Evolutionary conservation across 2,329 filamentous ascomycete species (phyloP).

Genomic region (Whalleya microplaca): DNA sequence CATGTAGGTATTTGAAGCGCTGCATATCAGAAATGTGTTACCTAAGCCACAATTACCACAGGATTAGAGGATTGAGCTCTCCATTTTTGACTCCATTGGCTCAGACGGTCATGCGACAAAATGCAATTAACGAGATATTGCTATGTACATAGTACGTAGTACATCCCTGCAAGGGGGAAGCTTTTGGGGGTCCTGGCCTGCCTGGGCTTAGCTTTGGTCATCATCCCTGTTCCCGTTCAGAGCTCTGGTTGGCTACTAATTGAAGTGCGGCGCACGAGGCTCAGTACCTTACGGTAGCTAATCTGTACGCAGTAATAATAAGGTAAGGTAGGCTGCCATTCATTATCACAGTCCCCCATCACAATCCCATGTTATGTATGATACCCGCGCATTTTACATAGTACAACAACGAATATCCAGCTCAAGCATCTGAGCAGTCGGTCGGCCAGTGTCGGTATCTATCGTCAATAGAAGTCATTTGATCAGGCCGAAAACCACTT

Average conservation of each 20-base stretch:
- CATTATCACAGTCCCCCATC: neutral
- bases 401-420: neutral
- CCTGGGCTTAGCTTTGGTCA: neutral
- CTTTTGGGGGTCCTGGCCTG: neutral
- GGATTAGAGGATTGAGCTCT: too few relatives aligned
- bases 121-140: neutral
- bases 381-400: neutral
- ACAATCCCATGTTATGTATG: slow-evolving; percentile 13
- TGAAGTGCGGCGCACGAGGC: slow-evolving; percentile 25
- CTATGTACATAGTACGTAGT: neutral
- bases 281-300: slow-evolving; percentile 30
- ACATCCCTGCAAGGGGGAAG: neutral
- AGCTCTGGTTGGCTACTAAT: slow-evolving; percentile 17
- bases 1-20: neutral
- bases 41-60: neutral
- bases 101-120: too few relatives aligned
- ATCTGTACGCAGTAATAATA: too few relatives aligned
- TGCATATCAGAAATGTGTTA: neutral
- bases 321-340: too few relatives aligned
- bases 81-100: too few relatives aligned
- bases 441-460: neutral
- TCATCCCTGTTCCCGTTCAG: slow-evolving; percentile 15
- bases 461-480: slow-evolving; percentile 1
- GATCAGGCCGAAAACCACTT: slow-evolving; percentile 10
- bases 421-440: neutral